These are phyloP conservation scores for Patellifolia procumbens DNA, from an alignment of 179 eudicot species.

Conservation along the genomic window DNA sequence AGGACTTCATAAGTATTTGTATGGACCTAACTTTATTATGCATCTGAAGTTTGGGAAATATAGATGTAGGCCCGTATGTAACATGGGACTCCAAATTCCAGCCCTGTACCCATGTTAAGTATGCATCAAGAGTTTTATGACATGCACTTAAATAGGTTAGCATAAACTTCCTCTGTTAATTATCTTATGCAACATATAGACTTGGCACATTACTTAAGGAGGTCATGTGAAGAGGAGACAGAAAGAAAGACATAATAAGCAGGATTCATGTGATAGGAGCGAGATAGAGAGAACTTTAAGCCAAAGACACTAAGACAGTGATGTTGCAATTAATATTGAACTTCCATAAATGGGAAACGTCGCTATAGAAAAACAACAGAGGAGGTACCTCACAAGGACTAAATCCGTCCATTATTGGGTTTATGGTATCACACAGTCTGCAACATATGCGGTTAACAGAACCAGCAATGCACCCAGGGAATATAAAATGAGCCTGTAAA, in stretches of 20 bases:
- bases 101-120: not conserved
- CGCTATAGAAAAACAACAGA: no score
- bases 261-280: no score
- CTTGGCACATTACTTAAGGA: no score
- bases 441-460: slow-evolving; percentile 56
- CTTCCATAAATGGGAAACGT: no score
- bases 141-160: not conserved
- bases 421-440: slow-evolving; percentile 47
- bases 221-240: no score
- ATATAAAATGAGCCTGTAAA: slow-evolving; percentile 55
- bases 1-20: not conserved
- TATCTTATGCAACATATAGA: no score
- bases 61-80: not conserved
- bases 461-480: slow-evolving; percentile 48
- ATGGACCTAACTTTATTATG: not conserved
- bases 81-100: not conserved
- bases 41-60: not conserved
- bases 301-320: no score
- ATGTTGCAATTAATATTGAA: no score
- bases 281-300: no score
- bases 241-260: no score
- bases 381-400: slow-evolving; percentile 63
- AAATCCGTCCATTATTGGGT: slow-evolving; percentile 53
- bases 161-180: no score
- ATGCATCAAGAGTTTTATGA: not conserved